These are phyloP conservation scores for Cicer yamashitae DNA, from an alignment of 306 rosid species.

Conservation along the genomic window DNA sequence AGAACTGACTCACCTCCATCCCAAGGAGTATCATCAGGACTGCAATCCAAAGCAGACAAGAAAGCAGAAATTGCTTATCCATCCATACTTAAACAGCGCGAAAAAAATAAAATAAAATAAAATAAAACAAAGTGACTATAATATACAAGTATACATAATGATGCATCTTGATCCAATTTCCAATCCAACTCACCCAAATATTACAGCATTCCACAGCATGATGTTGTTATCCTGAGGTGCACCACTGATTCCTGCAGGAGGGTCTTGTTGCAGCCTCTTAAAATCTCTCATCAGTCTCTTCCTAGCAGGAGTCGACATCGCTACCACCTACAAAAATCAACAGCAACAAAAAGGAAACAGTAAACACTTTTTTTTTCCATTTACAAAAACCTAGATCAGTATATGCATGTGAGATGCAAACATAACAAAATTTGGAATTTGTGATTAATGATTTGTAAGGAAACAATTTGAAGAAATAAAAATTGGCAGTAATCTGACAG, in stretches of 20 bases:
- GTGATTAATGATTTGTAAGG: neutral
- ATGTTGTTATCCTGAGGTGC: slow-evolving; percentile 98
- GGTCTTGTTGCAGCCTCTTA: slow-evolving; percentile 97
- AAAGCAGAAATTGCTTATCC: slow-evolving; percentile 62
- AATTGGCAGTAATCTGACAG: neutral
- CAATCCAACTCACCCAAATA: slow-evolving; percentile 79
- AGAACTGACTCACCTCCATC: slow-evolving; percentile 65
- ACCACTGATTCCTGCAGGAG: slow-evolving; percentile 98
- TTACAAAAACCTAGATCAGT: slow-evolving; percentile 5
- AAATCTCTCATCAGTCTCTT: slow-evolving; percentile 98
- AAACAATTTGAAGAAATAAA: neutral
- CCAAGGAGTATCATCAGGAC: slow-evolving; percentile 75
- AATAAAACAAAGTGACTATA: slow-evolving; percentile 37
- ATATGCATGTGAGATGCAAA: neutral
- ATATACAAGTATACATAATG: slow-evolving; percentile 18
- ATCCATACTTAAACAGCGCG: slow-evolving; percentile 51
- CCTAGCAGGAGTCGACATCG: slow-evolving; percentile 95
- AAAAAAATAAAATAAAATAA: neutral
- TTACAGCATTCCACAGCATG: slow-evolving; percentile 98
- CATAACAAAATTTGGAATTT: neutral
- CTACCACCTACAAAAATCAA: slow-evolving; percentile 54
- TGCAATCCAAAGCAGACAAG: slow-evolving; percentile 69
- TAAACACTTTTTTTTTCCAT: neutral
- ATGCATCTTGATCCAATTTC: slow-evolving; percentile 37
- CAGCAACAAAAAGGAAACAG: neutral